phyloP scores from a whole-genome alignment of 2,329 filamentous ascomycete species.

The Lasiodiplodia sp. region DNA sequence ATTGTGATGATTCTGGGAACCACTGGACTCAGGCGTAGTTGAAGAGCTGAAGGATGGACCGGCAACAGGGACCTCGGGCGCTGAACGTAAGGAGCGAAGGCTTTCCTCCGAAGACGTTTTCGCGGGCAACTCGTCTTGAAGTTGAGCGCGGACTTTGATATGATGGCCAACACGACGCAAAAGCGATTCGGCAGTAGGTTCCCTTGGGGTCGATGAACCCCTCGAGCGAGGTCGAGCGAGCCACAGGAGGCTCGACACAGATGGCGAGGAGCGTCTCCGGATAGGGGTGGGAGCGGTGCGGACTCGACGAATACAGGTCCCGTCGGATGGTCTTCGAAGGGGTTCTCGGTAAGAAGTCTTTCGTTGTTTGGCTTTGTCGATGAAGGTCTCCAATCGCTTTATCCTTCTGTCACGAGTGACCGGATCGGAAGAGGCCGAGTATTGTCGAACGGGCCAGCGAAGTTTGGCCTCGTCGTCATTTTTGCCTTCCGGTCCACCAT shows the following conservation, averaged over 20 bases:
- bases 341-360: conserved; percentile 11
- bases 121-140: background rate
- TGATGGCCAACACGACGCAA: conserved; percentile 26
- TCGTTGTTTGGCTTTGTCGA: conserved; percentile 25
- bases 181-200: background rate
- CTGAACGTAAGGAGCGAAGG: conserved; percentile 7
- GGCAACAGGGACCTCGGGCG: background rate
- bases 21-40: background rate
- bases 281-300: conserved; percentile 10
- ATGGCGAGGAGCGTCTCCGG: conserved; percentile 11
- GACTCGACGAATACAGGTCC: conserved; percentile 15
- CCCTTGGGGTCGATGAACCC: background rate
- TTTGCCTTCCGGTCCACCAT: background rate
- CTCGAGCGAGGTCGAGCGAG: conserved; percentile 14
- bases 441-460: conserved; percentile 21
- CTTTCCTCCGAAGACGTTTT: conserved; percentile 15
- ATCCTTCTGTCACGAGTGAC: conserved; percentile 19
- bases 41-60: background rate
- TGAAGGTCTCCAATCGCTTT: conserved; percentile 18
- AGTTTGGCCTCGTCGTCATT: conserved; percentile 1
- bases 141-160: conserved; percentile 12
- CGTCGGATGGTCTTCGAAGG: conserved; percentile 7
- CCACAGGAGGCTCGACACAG: conserved; percentile 23
- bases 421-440: conserved; percentile 25
- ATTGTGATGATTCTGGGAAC: background rate